Percentiles rank a stretch among this genome's conserved stretches.
Conservation (phyloP, 2,329 filamentous ascomycete species). For the Endothia cerciana region DNA sequence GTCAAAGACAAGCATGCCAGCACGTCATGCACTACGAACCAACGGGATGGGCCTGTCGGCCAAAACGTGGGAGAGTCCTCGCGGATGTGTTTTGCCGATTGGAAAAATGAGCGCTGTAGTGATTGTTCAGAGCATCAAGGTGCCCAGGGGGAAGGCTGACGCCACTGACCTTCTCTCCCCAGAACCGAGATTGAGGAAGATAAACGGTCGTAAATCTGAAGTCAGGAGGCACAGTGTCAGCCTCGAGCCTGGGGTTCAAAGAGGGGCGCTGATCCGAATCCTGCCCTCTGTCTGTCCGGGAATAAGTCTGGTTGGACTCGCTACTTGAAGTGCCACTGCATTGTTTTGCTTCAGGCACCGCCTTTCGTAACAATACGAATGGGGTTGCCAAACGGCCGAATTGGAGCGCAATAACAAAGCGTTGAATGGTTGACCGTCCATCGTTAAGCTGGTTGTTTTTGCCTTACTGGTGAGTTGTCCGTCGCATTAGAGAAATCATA, state of each 20-base stretch:
- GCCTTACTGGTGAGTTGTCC: neutral
- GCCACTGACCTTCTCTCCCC: neutral
- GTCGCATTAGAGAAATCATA: neutral
- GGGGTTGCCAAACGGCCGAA: too few relatives aligned
- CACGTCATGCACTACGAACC: neutral
- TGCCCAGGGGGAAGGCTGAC: neutral
- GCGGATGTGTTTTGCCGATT: neutral
- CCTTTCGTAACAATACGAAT: neutral
- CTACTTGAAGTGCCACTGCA: neutral
- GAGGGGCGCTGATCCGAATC: neutral
- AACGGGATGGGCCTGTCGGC: slow-evolving; percentile 1
- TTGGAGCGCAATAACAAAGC: too few relatives aligned
- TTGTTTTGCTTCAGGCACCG: neutral
- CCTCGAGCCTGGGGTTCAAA: neutral
- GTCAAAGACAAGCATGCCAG: neutral
- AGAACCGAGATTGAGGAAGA: neutral
- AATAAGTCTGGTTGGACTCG: neutral
- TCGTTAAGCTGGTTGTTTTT: neutral
- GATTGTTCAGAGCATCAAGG: neutral
- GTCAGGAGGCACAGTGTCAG: neutral
- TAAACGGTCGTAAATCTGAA: neutral
- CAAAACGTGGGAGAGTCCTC: too few relatives aligned
- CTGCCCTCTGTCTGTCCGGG: neutral
- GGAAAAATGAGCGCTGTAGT: too few relatives aligned
- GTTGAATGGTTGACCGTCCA: neutral